Evolutionary conservation across 345 rosid genomes (phyloP).

Genomic region (Camelina neglecta): DNA sequence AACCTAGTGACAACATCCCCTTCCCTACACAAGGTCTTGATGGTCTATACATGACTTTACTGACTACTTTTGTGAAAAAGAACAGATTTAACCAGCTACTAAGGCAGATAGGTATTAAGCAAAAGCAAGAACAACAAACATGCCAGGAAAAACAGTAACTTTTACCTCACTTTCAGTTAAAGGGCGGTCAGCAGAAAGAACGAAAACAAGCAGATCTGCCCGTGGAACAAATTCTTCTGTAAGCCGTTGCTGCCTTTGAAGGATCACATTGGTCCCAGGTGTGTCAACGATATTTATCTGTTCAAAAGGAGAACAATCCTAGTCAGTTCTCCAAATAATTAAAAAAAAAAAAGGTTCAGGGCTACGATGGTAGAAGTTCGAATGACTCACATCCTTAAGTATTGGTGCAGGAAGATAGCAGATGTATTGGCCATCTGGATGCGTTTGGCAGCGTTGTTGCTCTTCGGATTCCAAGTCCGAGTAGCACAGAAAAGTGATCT

Average conservation of each 20-base stretch:
- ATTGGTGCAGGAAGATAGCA: constrained; percentile 91
- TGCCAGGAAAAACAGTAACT: constrained; percentile 10
- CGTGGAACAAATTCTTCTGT: constrained; percentile 97
- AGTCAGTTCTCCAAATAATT: constrained; percentile 29
- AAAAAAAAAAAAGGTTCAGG: constrained; percentile 15
- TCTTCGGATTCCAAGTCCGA: constrained; percentile 63
- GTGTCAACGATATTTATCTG: constrained; percentile 96
- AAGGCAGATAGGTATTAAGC: constrained; percentile 9
- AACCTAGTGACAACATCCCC: constrained; percentile 19
- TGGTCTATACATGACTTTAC: constrained; percentile 15
- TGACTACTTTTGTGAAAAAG: background rate
- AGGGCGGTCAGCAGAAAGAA: constrained; percentile 96
- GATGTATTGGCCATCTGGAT: constrained; percentile 89
- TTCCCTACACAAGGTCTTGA: constrained; percentile 31
- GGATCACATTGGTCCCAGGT: constrained; percentile 97
- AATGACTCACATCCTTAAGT: constrained; percentile 78
- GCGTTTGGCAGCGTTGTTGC: constrained; percentile 78
- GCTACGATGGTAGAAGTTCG: background rate
- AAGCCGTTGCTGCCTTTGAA: constrained; percentile 91
- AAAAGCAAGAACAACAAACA: constrained; percentile 30
- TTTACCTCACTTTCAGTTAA: constrained; percentile 97
- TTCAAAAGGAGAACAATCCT: constrained; percentile 35
- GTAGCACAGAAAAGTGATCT: constrained; percentile 84
- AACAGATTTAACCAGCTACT: constrained; percentile 18
- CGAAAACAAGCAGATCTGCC: constrained; percentile 91